These are phyloP conservation scores for Zygotorulaspora mrakii DNA, from an alignment of 1,139 yeast species.

Conservation along the genomic window DNA sequence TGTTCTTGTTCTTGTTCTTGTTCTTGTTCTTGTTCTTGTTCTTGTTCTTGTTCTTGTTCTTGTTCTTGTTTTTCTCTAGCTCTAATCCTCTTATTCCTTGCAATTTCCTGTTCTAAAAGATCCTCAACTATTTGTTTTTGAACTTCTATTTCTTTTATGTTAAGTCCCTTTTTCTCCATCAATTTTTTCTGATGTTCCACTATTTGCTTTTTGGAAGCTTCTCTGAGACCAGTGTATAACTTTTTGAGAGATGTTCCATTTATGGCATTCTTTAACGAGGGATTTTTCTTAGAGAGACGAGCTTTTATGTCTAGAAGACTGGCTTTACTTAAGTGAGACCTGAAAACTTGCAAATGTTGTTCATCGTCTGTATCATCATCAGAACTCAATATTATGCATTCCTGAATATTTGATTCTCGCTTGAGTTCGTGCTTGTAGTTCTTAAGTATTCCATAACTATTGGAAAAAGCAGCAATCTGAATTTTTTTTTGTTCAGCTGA, in stretches of 20 bases:
- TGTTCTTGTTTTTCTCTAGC: slow-evolving; percentile 54
- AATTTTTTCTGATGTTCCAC: slow-evolving; percentile 30
- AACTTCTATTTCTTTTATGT: slow-evolving; percentile 32
- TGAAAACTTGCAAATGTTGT: slow-evolving; percentile 3
- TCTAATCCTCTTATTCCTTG: slow-evolving; percentile 49
- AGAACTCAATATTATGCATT: slow-evolving; percentile 20
- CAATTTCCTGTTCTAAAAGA: slow-evolving; percentile 62
- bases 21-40: slow-evolving; percentile 38
- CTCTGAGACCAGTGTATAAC: slow-evolving; percentile 31
- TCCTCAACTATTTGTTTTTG: slow-evolving; percentile 41
- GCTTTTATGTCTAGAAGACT: slow-evolving; percentile 38
- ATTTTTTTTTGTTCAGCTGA: too few relatives aligned
- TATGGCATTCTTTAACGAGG: slow-evolving; percentile 10
- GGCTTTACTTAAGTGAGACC: slow-evolving; percentile 34
- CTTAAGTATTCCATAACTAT: slow-evolving; percentile 12
- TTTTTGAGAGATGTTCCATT: slow-evolving; percentile 25
- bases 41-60: slow-evolving; percentile 38
- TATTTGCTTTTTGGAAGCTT: slow-evolving; percentile 37
- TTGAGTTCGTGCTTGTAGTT: slow-evolving; percentile 25
- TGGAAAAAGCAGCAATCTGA: too few relatives aligned
- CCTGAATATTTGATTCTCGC: slow-evolving; percentile 13
- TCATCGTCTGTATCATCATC: slow-evolving; percentile 25
- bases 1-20: slow-evolving; percentile 47
- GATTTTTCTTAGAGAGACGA: slow-evolving; percentile 34
- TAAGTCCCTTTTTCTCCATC: slow-evolving; percentile 28